Base-by-base conservation (phyloP, 257 asterid species). In the Solanum rostratum region DNA sequence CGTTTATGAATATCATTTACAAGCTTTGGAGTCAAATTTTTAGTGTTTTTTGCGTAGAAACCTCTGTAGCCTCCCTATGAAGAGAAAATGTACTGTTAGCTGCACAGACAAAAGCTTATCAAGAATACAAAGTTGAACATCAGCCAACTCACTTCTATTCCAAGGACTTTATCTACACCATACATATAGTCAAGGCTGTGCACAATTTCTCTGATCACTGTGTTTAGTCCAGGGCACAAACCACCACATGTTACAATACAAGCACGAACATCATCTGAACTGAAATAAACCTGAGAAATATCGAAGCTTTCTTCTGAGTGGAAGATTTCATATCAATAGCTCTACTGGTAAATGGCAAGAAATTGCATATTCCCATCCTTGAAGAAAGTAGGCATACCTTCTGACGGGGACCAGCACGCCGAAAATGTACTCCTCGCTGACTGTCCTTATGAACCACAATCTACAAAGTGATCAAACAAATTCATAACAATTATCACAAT, bases 191-290 rank as follows among this genome's bases (percentile, higher is more conserved):
- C 97, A 37, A 96, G 98, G 87, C 98, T 92, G 52, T 92, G 92
- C 59, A 96, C 97, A 73, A 96, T 91, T 87, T 96, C 99, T 87
- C 99, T 91, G 91, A 96, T 95, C 87, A 96, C 99, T 12, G 99
- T 96, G 91, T 96, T 96, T 20, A 96, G 92, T 30, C 99, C 99
- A 71, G 99, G 99, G 90, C 99, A 96, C 86, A 96, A 88, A 87
- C 99, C 99, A 81, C 99, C 99, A 86, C 99, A 96, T 57, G 99
- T 96, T 88, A 96, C 99, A 74, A 96, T 92, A 87, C 99, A 96
- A 59, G 99, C 99, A 88, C 78, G 90, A 84, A 95, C 98, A 55
- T 96, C 99, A 86, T 93, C 99, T 71, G 99, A 91, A 80, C 91
- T 84, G 89, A 93, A 96, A 86, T 90, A 96, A 53, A 96, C 98